Evolutionary conservation across 2,329 filamentous ascomycete genomes (phyloP).

Genomic region (Teratosphaeriaceae sp.): DNA sequence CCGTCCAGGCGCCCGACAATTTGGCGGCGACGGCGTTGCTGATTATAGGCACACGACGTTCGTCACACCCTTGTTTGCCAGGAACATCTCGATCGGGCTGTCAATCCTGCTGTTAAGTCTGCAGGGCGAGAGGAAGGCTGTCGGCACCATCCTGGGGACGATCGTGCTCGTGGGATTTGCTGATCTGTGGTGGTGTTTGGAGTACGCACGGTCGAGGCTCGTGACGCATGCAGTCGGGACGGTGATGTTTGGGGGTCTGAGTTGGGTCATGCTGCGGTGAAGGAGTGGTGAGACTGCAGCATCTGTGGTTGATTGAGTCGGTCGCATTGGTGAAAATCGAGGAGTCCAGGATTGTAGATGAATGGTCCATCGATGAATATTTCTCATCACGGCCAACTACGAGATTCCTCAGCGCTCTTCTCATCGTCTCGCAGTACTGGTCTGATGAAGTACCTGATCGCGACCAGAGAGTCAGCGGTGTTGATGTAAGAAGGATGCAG

Average conservation of each 20-base stretch:
- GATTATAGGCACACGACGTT: not conserved
- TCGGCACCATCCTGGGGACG: not conserved
- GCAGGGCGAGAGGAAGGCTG: conserved; percentile 1
- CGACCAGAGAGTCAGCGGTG: no score
- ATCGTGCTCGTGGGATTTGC: not conserved
- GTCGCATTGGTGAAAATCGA: no score
- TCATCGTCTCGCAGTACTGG: no score
- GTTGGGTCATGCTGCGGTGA: not conserved
- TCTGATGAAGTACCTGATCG: no score
- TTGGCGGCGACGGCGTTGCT: not conserved
- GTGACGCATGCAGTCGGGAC: not conserved
- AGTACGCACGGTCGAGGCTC: not conserved
- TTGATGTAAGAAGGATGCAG: no score
- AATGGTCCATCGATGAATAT: no score
- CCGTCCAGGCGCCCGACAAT: not conserved
- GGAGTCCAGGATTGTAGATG: no score
- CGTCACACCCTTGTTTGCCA: not conserved
- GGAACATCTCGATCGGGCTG: not conserved
- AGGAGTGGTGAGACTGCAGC: no score
- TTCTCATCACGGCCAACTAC: no score
- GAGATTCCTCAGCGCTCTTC: no score
- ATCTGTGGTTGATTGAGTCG: no score
- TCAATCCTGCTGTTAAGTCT: not conserved
- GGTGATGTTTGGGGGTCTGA: not conserved
- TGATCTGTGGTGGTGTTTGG: conserved; percentile 1